Evolutionary conservation across 768 basidiomycete genomes (phyloP).

Genomic region (Dictyophora rubrovolvata): DNA sequence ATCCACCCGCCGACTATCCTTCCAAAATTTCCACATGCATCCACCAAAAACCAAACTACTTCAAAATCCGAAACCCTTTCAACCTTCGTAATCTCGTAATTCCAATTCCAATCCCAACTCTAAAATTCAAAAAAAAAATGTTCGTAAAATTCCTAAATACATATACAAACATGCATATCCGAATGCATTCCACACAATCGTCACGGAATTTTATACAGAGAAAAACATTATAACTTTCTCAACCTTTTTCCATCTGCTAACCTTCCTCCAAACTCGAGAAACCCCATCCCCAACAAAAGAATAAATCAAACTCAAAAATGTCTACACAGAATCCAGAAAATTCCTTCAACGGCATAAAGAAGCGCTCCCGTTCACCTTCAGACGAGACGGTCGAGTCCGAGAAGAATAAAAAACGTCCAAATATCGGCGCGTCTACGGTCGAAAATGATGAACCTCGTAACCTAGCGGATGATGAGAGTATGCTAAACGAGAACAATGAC

Average conservation of each 20-base stretch:
- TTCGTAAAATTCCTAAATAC: too few relatives aligned
- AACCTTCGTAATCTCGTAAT: background rate
- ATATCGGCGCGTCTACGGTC: slow-evolving; percentile 72
- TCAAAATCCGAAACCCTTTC: background rate
- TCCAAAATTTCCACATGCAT: background rate
- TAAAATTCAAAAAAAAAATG: too few relatives aligned
- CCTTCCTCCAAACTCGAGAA: slow-evolving; percentile 22
- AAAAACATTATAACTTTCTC: slow-evolving; percentile 13
- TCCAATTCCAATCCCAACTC: background rate
- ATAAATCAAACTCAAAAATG: slow-evolving; percentile 17
- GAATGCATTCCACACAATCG: background rate
- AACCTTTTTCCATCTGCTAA: slow-evolving; percentile 18
- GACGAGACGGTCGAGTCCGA: slow-evolving; percentile 60
- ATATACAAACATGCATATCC: background rate
- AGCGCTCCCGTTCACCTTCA: slow-evolving; percentile 79
- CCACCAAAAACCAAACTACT: background rate
- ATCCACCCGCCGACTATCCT: background rate
- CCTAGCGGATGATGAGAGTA: slow-evolving; percentile 48
- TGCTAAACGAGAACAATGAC: slow-evolving; percentile 31
- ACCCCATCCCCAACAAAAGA: slow-evolving; percentile 26
- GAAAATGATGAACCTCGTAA: slow-evolving; percentile 27
- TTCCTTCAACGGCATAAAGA: slow-evolving; percentile 78
- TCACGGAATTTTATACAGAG: too few relatives aligned
- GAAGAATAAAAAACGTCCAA: slow-evolving; percentile 75
- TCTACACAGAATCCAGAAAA: slow-evolving; percentile 53